These are phyloP conservation scores for Myochromella boudieri DNA, from an alignment of 768 basidiomycete species.

Conservation along the genomic window DNA sequence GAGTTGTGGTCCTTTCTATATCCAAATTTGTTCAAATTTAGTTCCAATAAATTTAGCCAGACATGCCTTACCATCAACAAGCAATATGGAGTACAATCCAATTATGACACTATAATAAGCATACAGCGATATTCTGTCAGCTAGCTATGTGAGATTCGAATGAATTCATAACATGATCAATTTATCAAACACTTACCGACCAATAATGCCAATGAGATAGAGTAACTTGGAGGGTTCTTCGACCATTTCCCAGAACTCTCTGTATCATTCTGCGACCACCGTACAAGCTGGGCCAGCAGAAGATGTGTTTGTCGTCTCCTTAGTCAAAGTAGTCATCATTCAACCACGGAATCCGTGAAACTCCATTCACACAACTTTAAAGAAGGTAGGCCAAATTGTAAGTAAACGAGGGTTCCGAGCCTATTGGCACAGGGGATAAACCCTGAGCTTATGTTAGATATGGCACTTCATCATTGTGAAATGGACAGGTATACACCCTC, in stretches of 20 bases:
- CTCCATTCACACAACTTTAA: no score
- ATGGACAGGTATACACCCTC: no score
- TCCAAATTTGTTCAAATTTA: conserved; percentile 9
- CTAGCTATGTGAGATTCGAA: conserved; percentile 20
- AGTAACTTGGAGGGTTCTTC: conserved; percentile 60
- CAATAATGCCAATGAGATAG: conserved; percentile 53
- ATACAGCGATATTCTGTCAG: conserved; percentile 33
- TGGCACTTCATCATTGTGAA: no score
- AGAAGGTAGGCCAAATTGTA: no score
- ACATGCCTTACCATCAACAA: conserved; percentile 45
- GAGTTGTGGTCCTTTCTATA: conserved; percentile 73
- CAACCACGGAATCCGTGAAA: conserved; percentile 86
- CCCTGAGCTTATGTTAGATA: no score
- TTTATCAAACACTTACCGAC: neutral
- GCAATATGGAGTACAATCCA: conserved; percentile 41
- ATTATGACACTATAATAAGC: conserved; percentile 50
- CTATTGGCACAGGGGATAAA: no score
- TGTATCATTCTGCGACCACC: conserved; percentile 67
- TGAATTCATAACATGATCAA: conserved; percentile 5
- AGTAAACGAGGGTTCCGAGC: no score
- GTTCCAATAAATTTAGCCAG: conserved; percentile 2
- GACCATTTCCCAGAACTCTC: conserved; percentile 66
- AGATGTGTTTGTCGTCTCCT: conserved; percentile 80
- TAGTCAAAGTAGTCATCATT: conserved; percentile 86
- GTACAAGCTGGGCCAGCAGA: conserved; percentile 69